Conservation (phyloP, 306 rosid genomes). For the Potentilla sterilis region DNA sequence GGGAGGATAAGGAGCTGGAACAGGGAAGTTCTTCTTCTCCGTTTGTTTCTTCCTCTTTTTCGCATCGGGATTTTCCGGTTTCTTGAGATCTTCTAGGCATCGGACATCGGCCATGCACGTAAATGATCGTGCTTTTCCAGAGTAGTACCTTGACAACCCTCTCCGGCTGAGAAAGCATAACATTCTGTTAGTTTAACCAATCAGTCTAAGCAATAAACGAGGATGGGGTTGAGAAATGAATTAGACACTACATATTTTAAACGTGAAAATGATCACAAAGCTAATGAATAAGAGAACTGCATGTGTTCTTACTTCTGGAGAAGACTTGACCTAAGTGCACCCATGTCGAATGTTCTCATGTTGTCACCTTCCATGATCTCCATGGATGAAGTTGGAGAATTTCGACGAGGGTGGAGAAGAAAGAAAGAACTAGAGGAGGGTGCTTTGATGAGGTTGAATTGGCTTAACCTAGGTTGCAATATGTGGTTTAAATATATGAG, state of each 20-base stretch:
- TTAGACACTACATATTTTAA: too few relatives aligned
- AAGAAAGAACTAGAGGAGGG: slow-evolving; percentile 4
- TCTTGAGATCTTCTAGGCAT: slow-evolving; percentile 67
- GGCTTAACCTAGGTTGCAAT: background rate
- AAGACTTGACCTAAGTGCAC: slow-evolving; percentile 53
- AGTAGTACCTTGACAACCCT: slow-evolving; percentile 72
- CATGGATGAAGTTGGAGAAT: background rate
- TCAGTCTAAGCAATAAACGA: background rate
- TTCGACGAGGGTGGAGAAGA: background rate
- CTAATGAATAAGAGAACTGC: background rate
- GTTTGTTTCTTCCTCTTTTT: slow-evolving; percentile 69
- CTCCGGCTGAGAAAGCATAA: slow-evolving; percentile 35
- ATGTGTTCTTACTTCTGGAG: slow-evolving; percentile 54
- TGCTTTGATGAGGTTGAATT: background rate
- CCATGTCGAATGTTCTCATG: slow-evolving; percentile 57
- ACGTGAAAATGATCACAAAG: background rate
- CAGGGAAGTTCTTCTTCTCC: slow-evolving; percentile 32
- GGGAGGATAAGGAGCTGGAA: slow-evolving; percentile 25
- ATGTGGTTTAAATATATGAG: background rate
- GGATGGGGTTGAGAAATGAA: too few relatives aligned
- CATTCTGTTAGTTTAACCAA: too few relatives aligned
- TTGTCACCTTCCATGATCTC: slow-evolving; percentile 52
- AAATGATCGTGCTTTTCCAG: slow-evolving; percentile 86
- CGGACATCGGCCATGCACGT: slow-evolving; percentile 67
- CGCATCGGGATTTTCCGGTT: slow-evolving; percentile 49